phyloP scores from a whole-genome alignment of 2,329 filamentous ascomycete genomes.

The Fulvia fulva region DNA sequence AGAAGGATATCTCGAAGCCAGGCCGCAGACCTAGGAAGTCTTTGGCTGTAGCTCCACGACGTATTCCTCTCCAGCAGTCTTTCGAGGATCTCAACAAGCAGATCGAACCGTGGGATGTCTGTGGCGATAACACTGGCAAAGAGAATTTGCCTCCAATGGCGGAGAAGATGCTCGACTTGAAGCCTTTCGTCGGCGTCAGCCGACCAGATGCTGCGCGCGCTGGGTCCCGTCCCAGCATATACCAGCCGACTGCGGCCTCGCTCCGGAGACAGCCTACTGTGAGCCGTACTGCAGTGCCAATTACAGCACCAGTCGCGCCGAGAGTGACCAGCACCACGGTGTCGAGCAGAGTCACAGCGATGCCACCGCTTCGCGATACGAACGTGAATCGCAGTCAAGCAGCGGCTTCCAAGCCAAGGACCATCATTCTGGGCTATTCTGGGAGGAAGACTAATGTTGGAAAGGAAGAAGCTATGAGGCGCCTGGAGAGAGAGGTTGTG shows the following conservation, averaged over 20 bases:
- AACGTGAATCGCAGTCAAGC: background rate
- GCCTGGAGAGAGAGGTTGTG: constrained; percentile 11
- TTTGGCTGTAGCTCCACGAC: constrained; percentile 46
- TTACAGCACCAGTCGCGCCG: background rate
- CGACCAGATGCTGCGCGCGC: background rate
- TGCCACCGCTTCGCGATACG: background rate
- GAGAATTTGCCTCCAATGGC: constrained; percentile 57
- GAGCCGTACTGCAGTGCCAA: constrained; percentile 15
- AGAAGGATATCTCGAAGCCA: constrained; percentile 15
- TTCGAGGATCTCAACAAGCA: background rate
- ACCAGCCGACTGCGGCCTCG: constrained; percentile 24
- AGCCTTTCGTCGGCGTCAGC: background rate
- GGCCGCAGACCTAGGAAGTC: constrained; percentile 38
- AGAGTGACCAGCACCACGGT: background rate
- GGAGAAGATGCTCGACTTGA: constrained; percentile 3
- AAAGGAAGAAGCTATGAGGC: constrained; percentile 10
- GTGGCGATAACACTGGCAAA: constrained; percentile 52
- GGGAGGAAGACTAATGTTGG: constrained; percentile 4
- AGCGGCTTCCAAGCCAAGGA: background rate
- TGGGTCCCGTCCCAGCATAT: constrained; percentile 10
- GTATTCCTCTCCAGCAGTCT: constrained; percentile 47
- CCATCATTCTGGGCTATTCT: background rate
- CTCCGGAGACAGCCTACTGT: constrained; percentile 18
- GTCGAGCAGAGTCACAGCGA: background rate
- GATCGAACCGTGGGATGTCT: background rate